Evolutionary conservation across 2,329 filamentous ascomycete species (phyloP), one percentile per base, ranked within the genome.

Genomic region (Penicillium sp.): DNA sequence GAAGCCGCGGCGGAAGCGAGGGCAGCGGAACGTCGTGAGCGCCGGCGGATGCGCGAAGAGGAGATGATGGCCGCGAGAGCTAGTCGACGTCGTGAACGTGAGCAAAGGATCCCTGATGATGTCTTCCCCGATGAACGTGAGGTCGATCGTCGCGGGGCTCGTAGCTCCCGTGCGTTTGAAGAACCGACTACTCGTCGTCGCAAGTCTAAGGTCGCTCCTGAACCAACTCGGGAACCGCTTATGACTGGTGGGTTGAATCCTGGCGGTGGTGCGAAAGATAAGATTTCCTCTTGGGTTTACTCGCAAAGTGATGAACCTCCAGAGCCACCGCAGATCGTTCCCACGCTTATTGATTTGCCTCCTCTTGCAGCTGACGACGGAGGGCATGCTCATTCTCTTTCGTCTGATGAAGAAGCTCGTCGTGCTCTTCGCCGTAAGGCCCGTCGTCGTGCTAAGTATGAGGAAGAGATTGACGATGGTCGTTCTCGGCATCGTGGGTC

Each of bases 231-330:
- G 54, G 51, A 65, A 1, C 71, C 72, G 33, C 67, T 73, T 58
- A 72, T 71, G 62, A 64, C 67, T 33, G 73, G 74, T 21, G 75
- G 40, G 6, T 15, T 53, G 23, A n/a, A 35, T 19, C 29, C 15
- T 15, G 40, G 40, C 10, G 13, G 70, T n/a, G 54, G 53, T 15
- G 58, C 58, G 38, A 64, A 75, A 63, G 77, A 81, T 53, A 81
- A 81, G 66, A 81, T 78, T 35, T 79, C 78, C 8, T 80, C 77
- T 7, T 82, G 80, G 80, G 73, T 82, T 8, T 72, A 81, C 58
- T 79, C 77, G 2, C 78, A 80, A 63, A 70, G 74, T 9, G 75
- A 73, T 27, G 78, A 81, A 21, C 79, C 79, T 17, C 78, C 80
- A 0, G 79, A 80, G 52, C 73, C 77, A 9, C 80, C 79, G 3